These are phyloP conservation scores for Puccinia triticina DNA, from an alignment of 1,284 basidiomycete genomes.

Conservation along the genomic window DNA sequence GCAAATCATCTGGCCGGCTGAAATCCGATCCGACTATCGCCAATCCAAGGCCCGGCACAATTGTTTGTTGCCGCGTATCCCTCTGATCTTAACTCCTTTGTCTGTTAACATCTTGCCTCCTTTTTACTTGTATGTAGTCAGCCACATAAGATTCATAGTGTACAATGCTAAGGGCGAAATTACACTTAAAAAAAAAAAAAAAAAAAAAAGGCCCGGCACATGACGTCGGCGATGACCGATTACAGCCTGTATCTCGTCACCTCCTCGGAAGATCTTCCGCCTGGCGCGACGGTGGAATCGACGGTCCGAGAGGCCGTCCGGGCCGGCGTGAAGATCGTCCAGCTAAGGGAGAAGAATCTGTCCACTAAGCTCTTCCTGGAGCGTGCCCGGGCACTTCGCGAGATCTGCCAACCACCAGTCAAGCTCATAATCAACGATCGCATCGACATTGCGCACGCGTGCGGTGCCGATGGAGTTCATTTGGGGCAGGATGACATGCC, in stretches of 20 bases:
- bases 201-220: too few relatives aligned
- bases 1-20: background rate
- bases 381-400: slow-evolving; percentile 22
- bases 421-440: slow-evolving; percentile 91
- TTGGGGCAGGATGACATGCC: slow-evolving; percentile 90
- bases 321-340: slow-evolving; percentile 43
- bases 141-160: too few relatives aligned
- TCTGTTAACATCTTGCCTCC: too few relatives aligned
- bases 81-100: too few relatives aligned
- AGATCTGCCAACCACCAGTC: slow-evolving; percentile 61
- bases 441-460: slow-evolving; percentile 79
- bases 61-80: too few relatives aligned
- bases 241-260: slow-evolving; percentile 47
- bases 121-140: too few relatives aligned
- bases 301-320: slow-evolving; percentile 33
- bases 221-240: slow-evolving; percentile 41
- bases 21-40: background rate
- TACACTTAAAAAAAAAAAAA: too few relatives aligned
- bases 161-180: too few relatives aligned
- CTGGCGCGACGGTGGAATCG: slow-evolving; percentile 29
- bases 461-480: slow-evolving; percentile 74
- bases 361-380: slow-evolving; percentile 33
- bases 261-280: slow-evolving; percentile 33
- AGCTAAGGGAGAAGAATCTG: slow-evolving; percentile 45
- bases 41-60: too few relatives aligned